phyloP scores from a whole-genome alignment of 78 protist genomes.

The Dictyostelium citrinum region DNA sequence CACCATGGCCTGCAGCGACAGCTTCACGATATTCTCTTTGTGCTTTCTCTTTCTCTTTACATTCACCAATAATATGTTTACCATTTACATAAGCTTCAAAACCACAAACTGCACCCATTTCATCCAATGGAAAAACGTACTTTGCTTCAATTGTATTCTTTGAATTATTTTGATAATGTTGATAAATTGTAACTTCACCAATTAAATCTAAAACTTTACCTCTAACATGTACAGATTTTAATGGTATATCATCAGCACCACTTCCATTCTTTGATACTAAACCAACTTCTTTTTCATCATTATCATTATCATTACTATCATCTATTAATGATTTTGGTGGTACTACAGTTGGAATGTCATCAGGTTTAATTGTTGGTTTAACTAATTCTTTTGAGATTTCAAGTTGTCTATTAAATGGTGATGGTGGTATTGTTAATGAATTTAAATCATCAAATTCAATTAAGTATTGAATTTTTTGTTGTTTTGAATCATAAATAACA shows the following conservation, averaged over 20 bases:
- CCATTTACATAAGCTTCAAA: conserved; percentile 91
- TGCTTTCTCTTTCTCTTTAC: conserved; percentile 92
- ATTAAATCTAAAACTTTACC: conserved; percentile 80
- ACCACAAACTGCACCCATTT: conserved; percentile 91
- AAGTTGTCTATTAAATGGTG: not conserved
- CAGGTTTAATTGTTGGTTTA: not conserved
- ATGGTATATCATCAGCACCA: not conserved
- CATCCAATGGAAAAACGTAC: conserved; percentile 92
- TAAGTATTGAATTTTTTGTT: conserved; percentile 42
- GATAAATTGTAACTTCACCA: conserved; percentile 83
- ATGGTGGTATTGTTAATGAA: not conserved
- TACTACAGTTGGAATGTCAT: not conserved
- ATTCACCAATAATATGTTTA: conserved; percentile 81
- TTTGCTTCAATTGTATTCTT: conserved; percentile 69
- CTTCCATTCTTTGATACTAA: conserved; percentile 1
- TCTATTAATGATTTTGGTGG: not conserved
- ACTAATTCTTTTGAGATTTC: not conserved
- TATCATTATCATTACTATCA: not conserved
- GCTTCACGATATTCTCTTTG: conserved; percentile 79
- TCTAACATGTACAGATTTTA: conserved; percentile 59
- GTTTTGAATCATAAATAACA: conserved; percentile 51
- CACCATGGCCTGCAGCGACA: conserved; percentile 83
- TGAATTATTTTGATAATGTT: conserved; percentile 78
- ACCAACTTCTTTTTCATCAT: conserved; percentile 2
- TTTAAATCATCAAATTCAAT: conserved; percentile 10